Evolutionary conservation across 164 flowering plant species (phyloP).

Genomic region (Euptelea pleiosperma): DNA sequence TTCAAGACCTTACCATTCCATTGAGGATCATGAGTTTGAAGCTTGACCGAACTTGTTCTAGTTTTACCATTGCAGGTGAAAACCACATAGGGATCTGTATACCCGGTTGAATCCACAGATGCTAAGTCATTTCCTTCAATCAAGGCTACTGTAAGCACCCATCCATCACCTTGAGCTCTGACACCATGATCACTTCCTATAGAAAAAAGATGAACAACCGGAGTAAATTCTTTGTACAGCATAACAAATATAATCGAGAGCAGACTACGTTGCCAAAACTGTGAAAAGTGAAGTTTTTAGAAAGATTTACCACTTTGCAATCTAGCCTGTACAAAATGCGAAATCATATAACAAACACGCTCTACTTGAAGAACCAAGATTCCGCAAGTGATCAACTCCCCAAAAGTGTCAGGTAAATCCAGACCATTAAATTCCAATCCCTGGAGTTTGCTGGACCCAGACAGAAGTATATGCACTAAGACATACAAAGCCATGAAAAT

Average conservation of each 20-base stretch:
- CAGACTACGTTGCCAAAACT: not conserved
- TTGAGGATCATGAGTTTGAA: constrained; percentile 67
- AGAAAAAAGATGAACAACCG: not conserved
- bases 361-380: constrained; percentile 50
- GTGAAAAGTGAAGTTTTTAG: not conserved
- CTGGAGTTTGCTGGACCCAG: constrained; percentile 29
- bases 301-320: constrained; percentile 44
- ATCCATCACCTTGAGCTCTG: constrained; percentile 75
- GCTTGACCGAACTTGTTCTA: constrained; percentile 80
- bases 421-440: constrained; percentile 70
- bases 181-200: constrained; percentile 74
- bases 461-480: constrained; percentile 54
- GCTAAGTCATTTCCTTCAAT: constrained; percentile 63
- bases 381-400: constrained; percentile 60
- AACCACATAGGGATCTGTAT: constrained; percentile 72
- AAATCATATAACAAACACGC: constrained; percentile 53
- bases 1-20: constrained; percentile 57
- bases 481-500: constrained; percentile 48
- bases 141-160: constrained; percentile 90
- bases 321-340: constrained; percentile 74
- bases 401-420: constrained; percentile 81
- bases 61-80: constrained; percentile 78
- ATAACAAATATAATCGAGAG: not conserved
- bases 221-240: not conserved
- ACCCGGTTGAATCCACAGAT: constrained; percentile 37